Conservation (phyloP, 768 basidiomycete species). For the Lentinus tigrinus region DNA sequence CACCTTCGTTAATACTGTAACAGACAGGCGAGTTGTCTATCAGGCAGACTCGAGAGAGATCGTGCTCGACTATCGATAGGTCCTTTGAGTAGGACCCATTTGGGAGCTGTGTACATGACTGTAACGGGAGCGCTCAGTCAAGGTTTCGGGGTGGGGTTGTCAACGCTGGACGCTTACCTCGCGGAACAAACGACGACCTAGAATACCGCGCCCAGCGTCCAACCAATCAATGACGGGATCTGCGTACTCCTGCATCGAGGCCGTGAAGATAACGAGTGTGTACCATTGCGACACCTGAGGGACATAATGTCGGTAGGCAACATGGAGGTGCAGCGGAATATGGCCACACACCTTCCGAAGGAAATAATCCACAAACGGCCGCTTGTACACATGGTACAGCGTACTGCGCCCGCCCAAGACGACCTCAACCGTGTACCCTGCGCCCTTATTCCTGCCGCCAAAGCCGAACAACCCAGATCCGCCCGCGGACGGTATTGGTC, state of each 20-base stretch:
- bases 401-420: constrained; percentile 85
- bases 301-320: neutral
- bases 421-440: constrained; percentile 91
- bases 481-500: constrained; percentile 52
- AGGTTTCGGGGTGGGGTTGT: neutral
- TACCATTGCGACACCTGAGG: constrained; percentile 94
- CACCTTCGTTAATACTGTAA: constrained; percentile 92
- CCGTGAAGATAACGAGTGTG: constrained; percentile 97
- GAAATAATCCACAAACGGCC: constrained; percentile 96
- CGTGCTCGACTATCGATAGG: constrained; percentile 80
- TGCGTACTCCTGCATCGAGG: constrained; percentile 99
- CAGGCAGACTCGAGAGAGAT: constrained; percentile 90
- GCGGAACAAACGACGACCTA: constrained; percentile 86
- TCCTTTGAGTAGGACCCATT: constrained; percentile 97
- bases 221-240: constrained; percentile 99
- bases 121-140: constrained; percentile 4
- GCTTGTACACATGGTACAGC: constrained; percentile 96
- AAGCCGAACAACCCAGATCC: constrained; percentile 58
- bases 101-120: constrained; percentile 91
- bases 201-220: constrained; percentile 89
- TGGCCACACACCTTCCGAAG: constrained; percentile 67
- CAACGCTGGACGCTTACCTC: constrained; percentile 56
- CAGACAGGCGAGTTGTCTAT: constrained; percentile 95
- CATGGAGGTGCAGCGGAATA: neutral
- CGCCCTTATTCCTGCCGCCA: constrained; percentile 60